A percentile compares a stretch with the other conserved stretches of the same genome.
phyloP scores from a whole-genome alignment of 1,284 basidiomycete genomes.

The Tilletia horrida region DNA sequence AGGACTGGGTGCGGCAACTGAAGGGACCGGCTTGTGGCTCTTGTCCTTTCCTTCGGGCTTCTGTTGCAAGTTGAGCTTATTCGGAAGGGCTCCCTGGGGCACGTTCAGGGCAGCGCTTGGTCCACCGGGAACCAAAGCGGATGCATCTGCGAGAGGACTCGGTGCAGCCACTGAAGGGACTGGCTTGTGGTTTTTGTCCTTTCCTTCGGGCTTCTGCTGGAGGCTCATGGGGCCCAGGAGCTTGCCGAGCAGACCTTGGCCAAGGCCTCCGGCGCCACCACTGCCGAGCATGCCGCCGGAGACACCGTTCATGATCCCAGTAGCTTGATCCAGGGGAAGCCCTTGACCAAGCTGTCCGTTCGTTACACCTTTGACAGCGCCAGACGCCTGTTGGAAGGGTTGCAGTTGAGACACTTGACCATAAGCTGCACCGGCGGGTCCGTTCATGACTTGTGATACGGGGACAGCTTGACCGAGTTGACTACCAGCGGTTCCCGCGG shows the following conservation, averaged over 20 bases:
- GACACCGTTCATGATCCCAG: neutral
- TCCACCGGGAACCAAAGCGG: too few species aligned
- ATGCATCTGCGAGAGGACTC: too few species aligned
- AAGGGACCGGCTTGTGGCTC: neutral
- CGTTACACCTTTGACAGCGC: neutral
- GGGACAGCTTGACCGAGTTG: neutral
- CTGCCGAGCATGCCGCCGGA: neutral
- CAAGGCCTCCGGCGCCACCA: neutral
- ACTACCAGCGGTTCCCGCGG: neutral
- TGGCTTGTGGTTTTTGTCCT: neutral
- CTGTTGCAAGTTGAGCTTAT: slow-evolving; percentile 8
- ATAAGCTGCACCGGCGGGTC: neutral
- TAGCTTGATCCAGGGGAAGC: neutral
- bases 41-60: neutral
- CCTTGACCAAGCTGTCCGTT: neutral
- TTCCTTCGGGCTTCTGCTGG: neutral
- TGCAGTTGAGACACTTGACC: neutral
- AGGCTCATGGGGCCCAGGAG: neutral
- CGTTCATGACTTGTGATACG: neutral
- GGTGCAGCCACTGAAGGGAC: too few species aligned
- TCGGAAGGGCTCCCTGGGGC: too few species aligned
- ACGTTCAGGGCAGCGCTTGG: too few species aligned
- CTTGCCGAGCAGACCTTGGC: neutral
- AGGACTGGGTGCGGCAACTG: too few species aligned
- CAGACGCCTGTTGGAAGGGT: neutral